phyloP scores from a whole-genome alignment of 805 yeast genomes.

The Scheffersomyces coipomensis region DNA sequence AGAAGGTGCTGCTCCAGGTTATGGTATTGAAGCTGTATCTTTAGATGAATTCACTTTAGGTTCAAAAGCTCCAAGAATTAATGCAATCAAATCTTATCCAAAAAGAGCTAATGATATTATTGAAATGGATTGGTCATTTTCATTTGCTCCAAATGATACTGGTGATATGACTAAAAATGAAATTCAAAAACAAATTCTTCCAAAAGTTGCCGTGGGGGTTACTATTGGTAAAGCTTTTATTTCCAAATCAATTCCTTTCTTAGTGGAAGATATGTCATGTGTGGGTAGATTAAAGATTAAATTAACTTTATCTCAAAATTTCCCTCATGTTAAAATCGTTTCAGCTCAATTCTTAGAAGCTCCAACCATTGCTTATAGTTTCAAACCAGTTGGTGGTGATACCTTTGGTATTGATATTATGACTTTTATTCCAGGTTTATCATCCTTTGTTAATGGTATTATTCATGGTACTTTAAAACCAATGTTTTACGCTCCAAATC shows the following conservation, averaged over 20 bases:
- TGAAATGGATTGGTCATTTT: constrained; percentile 84
- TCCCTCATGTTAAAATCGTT: constrained; percentile 77
- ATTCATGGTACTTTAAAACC: constrained; percentile 73
- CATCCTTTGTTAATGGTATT: constrained; percentile 65
- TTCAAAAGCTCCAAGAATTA: constrained; percentile 74
- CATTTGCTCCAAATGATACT: constrained; percentile 78
- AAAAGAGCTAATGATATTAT: constrained; percentile 63
- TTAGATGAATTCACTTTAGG: constrained; percentile 80
- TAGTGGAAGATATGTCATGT: constrained; percentile 78
- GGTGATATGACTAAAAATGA: constrained; percentile 81
- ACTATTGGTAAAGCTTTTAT: constrained; percentile 79
- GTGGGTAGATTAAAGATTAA: constrained; percentile 67
- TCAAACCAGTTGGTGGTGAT: constrained; percentile 88
- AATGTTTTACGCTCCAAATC: constrained; percentile 80
- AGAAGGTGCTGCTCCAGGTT: constrained; percentile 76
- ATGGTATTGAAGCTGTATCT: constrained; percentile 72
- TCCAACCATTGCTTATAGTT: constrained; percentile 72
- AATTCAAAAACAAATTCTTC: constrained; percentile 67
- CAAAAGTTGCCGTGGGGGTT: constrained; percentile 78
- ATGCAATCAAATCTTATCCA: constrained; percentile 70
- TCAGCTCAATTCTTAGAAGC: constrained; percentile 74
- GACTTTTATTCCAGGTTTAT: constrained; percentile 80
- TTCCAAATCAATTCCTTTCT: constrained; percentile 71
- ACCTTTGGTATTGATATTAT: constrained; percentile 82
- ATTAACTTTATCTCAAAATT: constrained; percentile 56